Base-by-base conservation (phyloP, 495 filamentous ascomycete genomes). In the Podospora pseudopauciseta region DNA sequence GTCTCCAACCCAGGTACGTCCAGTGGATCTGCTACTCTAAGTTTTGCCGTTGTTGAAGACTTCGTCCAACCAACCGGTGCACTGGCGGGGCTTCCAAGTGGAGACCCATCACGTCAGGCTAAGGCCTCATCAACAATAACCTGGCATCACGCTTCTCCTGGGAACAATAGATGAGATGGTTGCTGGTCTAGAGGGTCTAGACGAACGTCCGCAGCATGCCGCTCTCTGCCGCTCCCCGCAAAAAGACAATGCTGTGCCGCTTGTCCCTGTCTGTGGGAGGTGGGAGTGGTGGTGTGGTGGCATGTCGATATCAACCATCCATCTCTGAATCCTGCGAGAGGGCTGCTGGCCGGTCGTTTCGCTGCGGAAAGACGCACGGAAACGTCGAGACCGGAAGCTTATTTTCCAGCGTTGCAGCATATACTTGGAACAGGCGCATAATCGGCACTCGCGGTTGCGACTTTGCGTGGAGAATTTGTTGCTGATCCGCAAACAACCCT, bases 391-490 rank as follows among this genome's bases (percentile, higher is more conserved):
- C 28, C 61, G 34, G 30, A 63, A 44, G 30, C 61, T 63, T 39
- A 63, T 63, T 63, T 63, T 44, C 18, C 61, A 63, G 59, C 59
- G 20, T 62, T 62, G 60, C 60, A 62, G 27, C 60, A 28, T 30
- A 62, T 30, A 62, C 19, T 34, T 18, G 60, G 23, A 27, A 62
- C 19, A 62, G 26, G 23, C 23, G 60, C 19, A 62, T 18, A 62
- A 32, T 18, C 27, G 23, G 16, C 23, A 62, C 26, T 30, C 23
- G 39, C 39, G 39, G 39, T 16, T 30, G 23, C 30, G 18, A 28
- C 27, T 62, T 34, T 64, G 68, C 64, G 68, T 70, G 68, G 68
- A 70, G 61, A 58, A 65, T 19, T 27, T 13, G 9, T 49, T 49
- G 39, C 39, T 49, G 39, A 49, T 49, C 39, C 39, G 18, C 55